A percentile compares a stretch with the other conserved stretches of the same genome.
phyloP scores from a whole-genome alignment of 768 basidiomycete genomes.

The Agaricus blazei region DNA sequence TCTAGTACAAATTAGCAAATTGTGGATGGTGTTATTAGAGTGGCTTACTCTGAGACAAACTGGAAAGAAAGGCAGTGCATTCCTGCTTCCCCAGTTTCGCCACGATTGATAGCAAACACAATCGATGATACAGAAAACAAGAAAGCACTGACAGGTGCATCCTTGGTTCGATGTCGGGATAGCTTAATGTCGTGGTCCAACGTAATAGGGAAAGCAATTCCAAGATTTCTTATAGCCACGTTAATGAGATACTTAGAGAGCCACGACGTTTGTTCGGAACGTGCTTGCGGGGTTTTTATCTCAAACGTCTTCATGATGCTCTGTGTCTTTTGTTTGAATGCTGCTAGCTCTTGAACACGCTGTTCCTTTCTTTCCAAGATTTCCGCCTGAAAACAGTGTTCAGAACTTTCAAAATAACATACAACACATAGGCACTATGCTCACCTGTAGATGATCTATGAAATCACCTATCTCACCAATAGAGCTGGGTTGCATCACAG shows the following conservation, averaged over 20 bases:
- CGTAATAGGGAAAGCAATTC: slow-evolving; percentile 86
- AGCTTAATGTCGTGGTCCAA: slow-evolving; percentile 50
- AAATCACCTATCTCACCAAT: slow-evolving; percentile 89
- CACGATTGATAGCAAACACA: slow-evolving; percentile 65
- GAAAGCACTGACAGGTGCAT: slow-evolving; percentile 67
- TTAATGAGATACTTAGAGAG: slow-evolving; percentile 50
- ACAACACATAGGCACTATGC: not conserved
- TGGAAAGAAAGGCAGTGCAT: slow-evolving; percentile 79
- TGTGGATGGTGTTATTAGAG: not conserved
- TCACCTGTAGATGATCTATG: slow-evolving; percentile 77
- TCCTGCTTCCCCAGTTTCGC: slow-evolving; percentile 71
- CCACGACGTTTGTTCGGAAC: slow-evolving; percentile 40
- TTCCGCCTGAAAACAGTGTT: slow-evolving; percentile 49
- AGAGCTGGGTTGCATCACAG: slow-evolving; percentile 92
- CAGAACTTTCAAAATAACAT: not conserved
- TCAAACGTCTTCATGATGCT: slow-evolving; percentile 74
- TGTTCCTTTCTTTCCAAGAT: slow-evolving; percentile 68
- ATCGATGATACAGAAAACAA: slow-evolving; percentile 78
- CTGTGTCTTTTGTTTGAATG: slow-evolving; percentile 79
- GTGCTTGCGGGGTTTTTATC: slow-evolving; percentile 42
- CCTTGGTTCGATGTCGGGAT: slow-evolving; percentile 25
- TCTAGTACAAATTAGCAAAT: slow-evolving; percentile 30
- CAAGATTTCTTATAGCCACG: slow-evolving; percentile 60
- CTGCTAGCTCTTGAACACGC: slow-evolving; percentile 70
- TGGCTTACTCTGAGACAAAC: slow-evolving; percentile 68